Conservation (phyloP, 495 filamentous ascomycete species). For the Aspergillus heteromorphus region DNA sequence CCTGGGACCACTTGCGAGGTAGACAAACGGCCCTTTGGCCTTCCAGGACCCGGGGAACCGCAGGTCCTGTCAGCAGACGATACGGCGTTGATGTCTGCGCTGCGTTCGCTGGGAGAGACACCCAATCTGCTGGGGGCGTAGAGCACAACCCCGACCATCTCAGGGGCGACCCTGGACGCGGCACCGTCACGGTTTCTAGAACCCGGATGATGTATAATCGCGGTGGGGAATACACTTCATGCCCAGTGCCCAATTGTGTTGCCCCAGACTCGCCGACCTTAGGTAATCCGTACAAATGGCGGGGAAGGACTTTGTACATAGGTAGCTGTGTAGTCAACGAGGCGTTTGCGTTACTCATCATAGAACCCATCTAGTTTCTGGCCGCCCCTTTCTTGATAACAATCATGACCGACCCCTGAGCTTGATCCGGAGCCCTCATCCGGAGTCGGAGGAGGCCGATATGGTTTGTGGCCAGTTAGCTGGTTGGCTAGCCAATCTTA, state of each 20-base stretch:
- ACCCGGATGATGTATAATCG: not conserved
- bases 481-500: not conserved
- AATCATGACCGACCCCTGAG: not conserved
- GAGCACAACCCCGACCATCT: not conserved
- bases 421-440: not conserved
- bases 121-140: not conserved
- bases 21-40: constrained; percentile 25
- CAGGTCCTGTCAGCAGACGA: not conserved
- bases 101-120: not conserved
- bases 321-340: no score
- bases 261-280: not conserved
- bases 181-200: no score
- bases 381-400: not conserved
- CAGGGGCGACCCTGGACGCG: not conserved
- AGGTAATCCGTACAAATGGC: not conserved
- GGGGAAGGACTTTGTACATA: no score
- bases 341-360: not conserved
- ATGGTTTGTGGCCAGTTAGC: no score
- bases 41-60: not conserved
- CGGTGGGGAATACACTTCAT: not conserved
- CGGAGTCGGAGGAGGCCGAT: not conserved
- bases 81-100: not conserved
- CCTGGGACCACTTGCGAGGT: constrained; percentile 38
- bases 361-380: not conserved
- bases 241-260: no score